Conservation (phyloP, 164 flowering plant species). For the Piper betle region DNA sequence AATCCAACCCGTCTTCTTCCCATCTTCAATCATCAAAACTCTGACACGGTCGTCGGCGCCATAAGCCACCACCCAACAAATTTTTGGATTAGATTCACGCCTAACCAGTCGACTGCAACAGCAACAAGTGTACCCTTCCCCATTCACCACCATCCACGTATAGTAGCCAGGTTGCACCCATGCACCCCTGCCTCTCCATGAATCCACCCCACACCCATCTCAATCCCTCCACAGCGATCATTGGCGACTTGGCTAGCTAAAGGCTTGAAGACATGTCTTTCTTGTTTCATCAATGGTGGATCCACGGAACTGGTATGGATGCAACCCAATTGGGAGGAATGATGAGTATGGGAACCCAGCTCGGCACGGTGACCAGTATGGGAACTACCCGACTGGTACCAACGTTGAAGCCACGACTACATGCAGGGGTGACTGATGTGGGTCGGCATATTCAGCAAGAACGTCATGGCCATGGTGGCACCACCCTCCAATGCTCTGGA, state of each 20-base stretch:
- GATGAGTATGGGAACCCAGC: background rate
- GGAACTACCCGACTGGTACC: background rate
- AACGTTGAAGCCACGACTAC: conserved; percentile 1
- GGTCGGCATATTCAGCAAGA: conserved; percentile 1
- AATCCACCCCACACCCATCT: no score
- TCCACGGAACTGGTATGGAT: conserved; percentile 21
- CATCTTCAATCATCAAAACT: no score
- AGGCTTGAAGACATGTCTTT: background rate
- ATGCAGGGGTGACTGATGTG: conserved; percentile 1
- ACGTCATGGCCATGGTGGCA: background rate
- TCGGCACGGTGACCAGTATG: background rate
- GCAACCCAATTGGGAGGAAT: conserved; percentile 16
- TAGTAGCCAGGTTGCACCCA: background rate
- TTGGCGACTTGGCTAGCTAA: no score
- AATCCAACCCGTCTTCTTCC: no score
- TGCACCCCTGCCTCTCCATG: background rate
- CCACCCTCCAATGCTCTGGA: conserved; percentile 35
- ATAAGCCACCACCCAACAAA: no score
- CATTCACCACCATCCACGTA: background rate
- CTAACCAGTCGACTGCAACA: background rate
- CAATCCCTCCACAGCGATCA: no score
- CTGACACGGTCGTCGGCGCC: no score
- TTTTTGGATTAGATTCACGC: background rate
- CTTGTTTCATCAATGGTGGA: background rate
- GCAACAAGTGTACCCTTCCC: background rate